phyloP scores from a whole-genome alignment of 2,329 filamentous ascomycete species.

The Chrysosphaeria jannelii region DNA sequence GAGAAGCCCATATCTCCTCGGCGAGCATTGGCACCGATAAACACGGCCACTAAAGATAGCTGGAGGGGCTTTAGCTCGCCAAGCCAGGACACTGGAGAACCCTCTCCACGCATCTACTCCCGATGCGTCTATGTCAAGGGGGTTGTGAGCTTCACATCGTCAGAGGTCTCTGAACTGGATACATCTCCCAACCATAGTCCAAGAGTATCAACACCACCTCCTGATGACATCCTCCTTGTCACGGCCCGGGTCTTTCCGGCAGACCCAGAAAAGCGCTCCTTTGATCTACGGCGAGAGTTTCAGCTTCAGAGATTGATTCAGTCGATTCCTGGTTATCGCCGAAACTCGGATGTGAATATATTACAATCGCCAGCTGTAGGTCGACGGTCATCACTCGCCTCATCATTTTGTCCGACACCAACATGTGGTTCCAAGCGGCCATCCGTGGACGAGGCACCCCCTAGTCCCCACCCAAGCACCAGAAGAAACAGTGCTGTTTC shows the following conservation, averaged over 20 bases:
- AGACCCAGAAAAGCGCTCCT: constrained; percentile 12
- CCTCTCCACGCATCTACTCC: constrained; percentile 3
- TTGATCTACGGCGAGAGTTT: constrained; percentile 19
- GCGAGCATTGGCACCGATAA: neutral
- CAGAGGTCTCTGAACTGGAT: neutral
- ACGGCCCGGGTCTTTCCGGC: constrained; percentile 15
- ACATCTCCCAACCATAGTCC: neutral
- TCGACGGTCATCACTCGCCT: constrained; percentile 2
- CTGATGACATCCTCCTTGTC: constrained; percentile 9
- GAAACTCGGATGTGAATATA: constrained; percentile 10
- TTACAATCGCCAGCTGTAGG: constrained; percentile 2
- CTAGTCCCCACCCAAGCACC: constrained; percentile 2
- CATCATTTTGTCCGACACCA: neutral
- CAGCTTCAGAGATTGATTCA: constrained; percentile 16
- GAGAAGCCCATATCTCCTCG: neutral
- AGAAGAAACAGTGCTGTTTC: neutral
- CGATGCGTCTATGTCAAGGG: constrained; percentile 4
- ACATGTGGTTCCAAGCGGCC: constrained; percentile 2
- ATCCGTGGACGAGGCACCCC: constrained; percentile 1
- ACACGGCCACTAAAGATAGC: neutral
- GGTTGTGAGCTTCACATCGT: constrained; percentile 1
- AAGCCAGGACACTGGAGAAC: neutral
- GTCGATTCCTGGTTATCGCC: constrained; percentile 14
- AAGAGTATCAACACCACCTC: neutral
- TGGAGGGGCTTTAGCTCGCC: constrained; percentile 1